phyloP scores from a whole-genome alignment of 108 stramenopile species.

The Fragilariopsis cylindrus region DNA sequence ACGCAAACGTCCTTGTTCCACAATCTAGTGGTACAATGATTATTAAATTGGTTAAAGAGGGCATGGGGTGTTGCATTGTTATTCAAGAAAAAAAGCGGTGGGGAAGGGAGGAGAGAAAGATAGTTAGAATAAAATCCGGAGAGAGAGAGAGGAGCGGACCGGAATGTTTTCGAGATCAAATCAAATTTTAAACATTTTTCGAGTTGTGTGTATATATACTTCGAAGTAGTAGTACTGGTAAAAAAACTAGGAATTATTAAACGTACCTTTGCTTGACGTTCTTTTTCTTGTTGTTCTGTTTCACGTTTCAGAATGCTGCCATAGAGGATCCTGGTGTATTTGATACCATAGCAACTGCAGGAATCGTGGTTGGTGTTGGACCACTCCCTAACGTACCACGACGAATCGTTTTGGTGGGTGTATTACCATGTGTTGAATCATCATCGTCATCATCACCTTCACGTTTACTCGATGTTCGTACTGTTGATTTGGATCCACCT shows the following conservation, averaged over 20 bases:
- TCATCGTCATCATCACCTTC: constrained; percentile 18
- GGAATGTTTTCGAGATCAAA: not conserved
- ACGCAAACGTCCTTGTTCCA: too few species aligned
- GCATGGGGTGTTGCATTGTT: not conserved
- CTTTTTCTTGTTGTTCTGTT: constrained; percentile 85
- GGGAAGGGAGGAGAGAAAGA: not conserved
- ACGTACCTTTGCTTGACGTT: constrained; percentile 61
- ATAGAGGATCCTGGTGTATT: constrained; percentile 62
- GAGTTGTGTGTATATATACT: not conserved
- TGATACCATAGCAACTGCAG: constrained; percentile 40
- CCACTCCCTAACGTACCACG: constrained; percentile 22
- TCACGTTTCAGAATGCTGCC: constrained; percentile 91
- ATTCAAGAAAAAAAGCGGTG: not conserved
- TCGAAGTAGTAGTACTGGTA: constrained; percentile 26
- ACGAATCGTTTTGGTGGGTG: not conserved
- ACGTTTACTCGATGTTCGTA: constrained; percentile 14
- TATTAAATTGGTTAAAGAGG: too few species aligned
- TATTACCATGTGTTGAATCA: constrained; percentile 6
- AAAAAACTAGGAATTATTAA: not conserved
- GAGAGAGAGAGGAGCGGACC: too few species aligned
- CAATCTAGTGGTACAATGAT: too few species aligned
- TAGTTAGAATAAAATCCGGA: too few species aligned
- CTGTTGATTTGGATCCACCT: constrained; percentile 13
- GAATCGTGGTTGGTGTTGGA: constrained; percentile 48
- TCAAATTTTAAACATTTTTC: not conserved